A percentile compares a stretch with the other conserved stretches of the same genome.
Conservation (phyloP, 768 basidiomycete genomes). For the Lactifluus piperatus region DNA sequence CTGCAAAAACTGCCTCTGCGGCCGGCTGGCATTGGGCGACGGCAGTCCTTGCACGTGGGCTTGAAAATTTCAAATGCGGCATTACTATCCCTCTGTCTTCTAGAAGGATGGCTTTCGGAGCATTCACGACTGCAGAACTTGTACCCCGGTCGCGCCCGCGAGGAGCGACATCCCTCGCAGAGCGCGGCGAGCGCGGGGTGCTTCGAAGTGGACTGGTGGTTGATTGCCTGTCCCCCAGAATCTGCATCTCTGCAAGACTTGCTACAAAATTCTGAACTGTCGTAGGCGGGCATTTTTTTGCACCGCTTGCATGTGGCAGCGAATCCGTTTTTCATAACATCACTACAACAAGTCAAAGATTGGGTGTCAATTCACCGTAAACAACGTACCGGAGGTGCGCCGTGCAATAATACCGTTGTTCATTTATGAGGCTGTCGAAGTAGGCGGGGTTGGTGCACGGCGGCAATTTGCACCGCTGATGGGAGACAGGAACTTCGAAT, state of each 20-base stretch:
- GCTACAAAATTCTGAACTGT: not conserved
- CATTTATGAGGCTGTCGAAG: not conserved
- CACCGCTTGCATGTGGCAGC: not conserved
- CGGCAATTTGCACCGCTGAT: not conserved
- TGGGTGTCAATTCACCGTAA: not conserved
- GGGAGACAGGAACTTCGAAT: not conserved
- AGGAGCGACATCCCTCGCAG: not conserved
- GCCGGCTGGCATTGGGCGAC: not conserved
- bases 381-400: not conserved
- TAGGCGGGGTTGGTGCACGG: not conserved
- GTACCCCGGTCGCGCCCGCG: not conserved
- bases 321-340: not conserved
- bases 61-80: not conserved
- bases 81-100: not conserved
- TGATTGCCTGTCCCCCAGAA: not conserved
- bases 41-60: slow-evolving; percentile 3
- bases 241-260: not conserved
- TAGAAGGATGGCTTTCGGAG: not conserved
- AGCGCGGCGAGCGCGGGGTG: not conserved
- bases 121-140: not conserved
- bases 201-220: not conserved
- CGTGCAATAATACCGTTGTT: slow-evolving; percentile 3
- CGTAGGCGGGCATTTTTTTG: not conserved
- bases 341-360: not conserved
- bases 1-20: not conserved